phyloP scores from a whole-genome alignment of 2,329 filamentous ascomycete species.

The Sporothrix variecibatus region DNA sequence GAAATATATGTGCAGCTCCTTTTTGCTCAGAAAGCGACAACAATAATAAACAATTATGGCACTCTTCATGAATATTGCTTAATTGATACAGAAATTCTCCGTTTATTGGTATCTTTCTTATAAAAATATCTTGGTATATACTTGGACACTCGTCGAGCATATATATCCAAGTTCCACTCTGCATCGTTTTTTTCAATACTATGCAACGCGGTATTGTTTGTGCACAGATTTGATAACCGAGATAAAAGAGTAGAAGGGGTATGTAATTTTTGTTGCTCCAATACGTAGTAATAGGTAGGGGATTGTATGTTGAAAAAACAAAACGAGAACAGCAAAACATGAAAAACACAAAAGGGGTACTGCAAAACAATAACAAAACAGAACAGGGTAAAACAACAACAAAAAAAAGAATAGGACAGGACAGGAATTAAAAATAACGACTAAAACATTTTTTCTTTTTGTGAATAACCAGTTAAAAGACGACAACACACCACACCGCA shows the following conservation, averaged over 20 bases:
- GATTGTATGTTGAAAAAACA: not conserved
- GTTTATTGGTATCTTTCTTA: too few species aligned
- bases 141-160: too few species aligned
- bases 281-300: not conserved
- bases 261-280: not conserved
- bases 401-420: not conserved
- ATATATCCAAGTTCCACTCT: too few species aligned
- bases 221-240: not conserved
- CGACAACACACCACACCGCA: not conserved
- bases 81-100: too few species aligned
- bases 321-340: not conserved
- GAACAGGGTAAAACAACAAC: not conserved
- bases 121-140: too few species aligned
- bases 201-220: too few species aligned
- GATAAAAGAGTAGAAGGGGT: not conserved
- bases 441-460: not conserved
- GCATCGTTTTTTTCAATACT: not conserved
- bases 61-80: too few species aligned
- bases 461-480: not conserved
- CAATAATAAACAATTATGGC: too few species aligned
- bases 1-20: too few species aligned
- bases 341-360: not conserved
- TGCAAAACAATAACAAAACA: constrained; percentile 3
- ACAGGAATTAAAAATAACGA: not conserved
- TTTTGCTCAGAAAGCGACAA: too few species aligned